These are phyloP conservation scores for Cyathus striatus DNA, from an alignment of 768 basidiomycete genomes.

Conservation along the genomic window DNA sequence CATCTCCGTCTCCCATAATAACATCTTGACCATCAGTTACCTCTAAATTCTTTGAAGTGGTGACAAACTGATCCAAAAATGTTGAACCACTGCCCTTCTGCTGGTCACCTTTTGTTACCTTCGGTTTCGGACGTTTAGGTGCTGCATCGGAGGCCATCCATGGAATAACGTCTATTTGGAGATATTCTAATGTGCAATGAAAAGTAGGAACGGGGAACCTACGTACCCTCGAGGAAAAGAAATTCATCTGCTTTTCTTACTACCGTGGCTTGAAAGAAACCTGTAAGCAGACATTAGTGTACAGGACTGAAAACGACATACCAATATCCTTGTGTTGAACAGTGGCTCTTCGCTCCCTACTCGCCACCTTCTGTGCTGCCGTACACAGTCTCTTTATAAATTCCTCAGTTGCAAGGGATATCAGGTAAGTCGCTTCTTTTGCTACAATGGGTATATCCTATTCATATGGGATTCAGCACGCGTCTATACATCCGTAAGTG, in stretches of 20 bases:
- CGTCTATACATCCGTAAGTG: background rate
- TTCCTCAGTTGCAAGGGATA: conserved; percentile 83
- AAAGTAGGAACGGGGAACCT: background rate
- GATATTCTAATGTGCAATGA: background rate
- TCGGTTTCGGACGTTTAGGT: conserved; percentile 34
- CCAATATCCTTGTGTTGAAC: conserved; percentile 80
- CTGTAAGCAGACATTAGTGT: background rate
- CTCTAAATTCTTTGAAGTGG: conserved; percentile 11
- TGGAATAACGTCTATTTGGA: conserved; percentile 57
- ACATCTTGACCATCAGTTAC: conserved; percentile 10
- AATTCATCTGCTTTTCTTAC: conserved; percentile 71
- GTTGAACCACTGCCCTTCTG: conserved; percentile 28
- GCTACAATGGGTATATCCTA: conserved; percentile 76
- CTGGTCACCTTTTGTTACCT: conserved; percentile 4
- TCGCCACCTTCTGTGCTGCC: conserved; percentile 66
- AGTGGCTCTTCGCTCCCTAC: conserved; percentile 65
- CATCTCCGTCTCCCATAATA: conserved; percentile 12
- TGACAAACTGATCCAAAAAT: conserved; percentile 48
- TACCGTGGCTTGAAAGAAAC: conserved; percentile 33
- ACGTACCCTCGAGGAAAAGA: conserved; percentile 68
- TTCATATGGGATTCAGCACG: background rate
- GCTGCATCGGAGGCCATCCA: conserved; percentile 40
- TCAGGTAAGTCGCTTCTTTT: conserved; percentile 73
- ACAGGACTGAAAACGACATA: conserved; percentile 24
- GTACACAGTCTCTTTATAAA: conserved; percentile 75